Evolutionary conservation across 768 basidiomycete genomes (phyloP), one percentile per base, ranked within the genome.

Genomic region (Xerocomellus chrysenteron): DNA sequence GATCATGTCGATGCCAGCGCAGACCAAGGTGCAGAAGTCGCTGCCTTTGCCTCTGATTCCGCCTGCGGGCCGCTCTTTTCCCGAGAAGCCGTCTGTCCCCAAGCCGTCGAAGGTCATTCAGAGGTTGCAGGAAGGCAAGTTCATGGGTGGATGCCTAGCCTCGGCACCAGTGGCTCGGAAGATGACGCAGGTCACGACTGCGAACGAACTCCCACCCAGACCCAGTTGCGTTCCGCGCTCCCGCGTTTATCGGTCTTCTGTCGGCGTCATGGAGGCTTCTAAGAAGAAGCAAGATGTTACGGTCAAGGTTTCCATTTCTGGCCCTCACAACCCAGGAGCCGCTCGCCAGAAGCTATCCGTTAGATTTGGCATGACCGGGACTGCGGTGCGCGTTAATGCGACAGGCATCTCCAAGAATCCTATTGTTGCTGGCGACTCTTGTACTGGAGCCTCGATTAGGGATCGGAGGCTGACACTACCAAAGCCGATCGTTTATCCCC

Each of bases 161-260:
- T 5, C 11, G 21, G 32, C 13, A n/a, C 11, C 46, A 1, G 32
- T 4, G n/a, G 32, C 13, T 3, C 5, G 16, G 26, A 26, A 7
- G 9, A 13, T 30, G 8, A 39, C 17, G 3, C 48, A 17, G 21
- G 21, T 0, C n/a, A 26, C 17, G 5, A 11, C 14, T 32, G 7
- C 19, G 28, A 26, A 26, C 2, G n/a, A 50, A 28, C 39, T 37
- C 14, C 28, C 47, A 2, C 39, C 52, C 2, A 41, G 52, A 10
- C 47, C 52, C 0, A 46, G 52, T 36, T 61, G 59, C 21, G 11
- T 61, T 42, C 59, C 52, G 2, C 13, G 39, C 13, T 5, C n/a
- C 4, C 35, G 21, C 16, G 5, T 12, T 13, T 1, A 19, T 32
- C 30, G 2, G 2, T 26, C 13, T 30, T 21, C 47, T 5, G 17